Evolutionary conservation across 495 filamentous ascomycete species (phyloP), one percentile per base, ranked within the genome.

Genomic region (Penicillium verhagenii): DNA sequence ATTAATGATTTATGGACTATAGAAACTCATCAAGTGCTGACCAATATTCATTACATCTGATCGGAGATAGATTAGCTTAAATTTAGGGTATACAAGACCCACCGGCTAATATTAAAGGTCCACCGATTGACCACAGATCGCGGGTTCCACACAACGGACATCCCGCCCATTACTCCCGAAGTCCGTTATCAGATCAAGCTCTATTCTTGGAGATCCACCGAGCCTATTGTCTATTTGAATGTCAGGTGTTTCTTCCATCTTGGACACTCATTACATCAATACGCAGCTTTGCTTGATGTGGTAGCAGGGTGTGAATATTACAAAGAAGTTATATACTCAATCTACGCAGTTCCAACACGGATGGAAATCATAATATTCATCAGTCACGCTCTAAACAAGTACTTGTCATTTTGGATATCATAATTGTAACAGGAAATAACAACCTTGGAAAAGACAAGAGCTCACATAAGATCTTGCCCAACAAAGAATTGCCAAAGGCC

Each of bases 401-500:
- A 35, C 13, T n/a, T 35, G 13, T 35, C 33, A 35, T 16, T 35
- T n/a, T 35, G 13, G 4, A 16, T 35, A 35, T 35, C 33, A 35
- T 35, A 35, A 16, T 35, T 14, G 4, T 35, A 5, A 33, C 29
- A 33, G 10, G n/a, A 11, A 33, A 33, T 11, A 10, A 31, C 7
- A 4, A 35, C 16, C 33, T n/a, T n/a, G n/a, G n/a, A n/a, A 35
- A 2, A 35, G 13, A n/a, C 13, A 35, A 5, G 13, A 35, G 33
- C 13, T 45, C 42, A 45, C 25, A 45, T 21, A 25, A 45, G 21
- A 45, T 45, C 42, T 14, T 45, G 42, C 23, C 42, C 42, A 45
- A 45, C 42, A 45, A 45, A 45, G 23, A 18, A 45, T 24, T 45
- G 42, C 42, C 42, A 45, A 8, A 45, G 42, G 14, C 42, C 42